A percentile compares a stretch with the other conserved stretches of the same genome.
Conservation (phyloP, 805 yeast genomes). For the Cyberlindnera saturnus region DNA sequence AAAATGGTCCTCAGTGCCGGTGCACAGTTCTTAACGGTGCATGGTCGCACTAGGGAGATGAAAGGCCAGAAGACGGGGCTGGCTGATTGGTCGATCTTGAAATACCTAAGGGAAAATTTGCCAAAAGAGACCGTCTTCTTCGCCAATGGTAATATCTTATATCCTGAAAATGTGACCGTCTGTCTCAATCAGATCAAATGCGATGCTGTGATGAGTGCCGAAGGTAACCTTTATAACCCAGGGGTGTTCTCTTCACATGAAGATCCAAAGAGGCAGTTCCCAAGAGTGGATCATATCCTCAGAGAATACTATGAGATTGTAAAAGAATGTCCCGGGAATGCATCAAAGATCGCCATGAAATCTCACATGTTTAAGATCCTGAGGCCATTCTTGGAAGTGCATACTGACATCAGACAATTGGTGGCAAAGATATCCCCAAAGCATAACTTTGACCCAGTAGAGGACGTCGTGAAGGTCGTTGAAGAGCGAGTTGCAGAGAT, state of each 20-base stretch:
- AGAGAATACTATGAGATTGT: conserved; percentile 89
- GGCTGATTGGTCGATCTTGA: conserved; percentile 86
- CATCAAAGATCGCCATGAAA: conserved; percentile 80
- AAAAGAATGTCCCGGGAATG: conserved; percentile 35
- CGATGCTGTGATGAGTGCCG: conserved; percentile 97
- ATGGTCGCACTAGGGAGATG: conserved; percentile 95
- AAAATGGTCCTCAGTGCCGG: conserved; percentile 86
- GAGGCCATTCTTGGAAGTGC: conserved; percentile 70
- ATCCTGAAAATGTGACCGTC: conserved; percentile 74
- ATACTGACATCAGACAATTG: conserved; percentile 70
- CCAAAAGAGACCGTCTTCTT: conserved; percentile 80
- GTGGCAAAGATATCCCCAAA: conserved; percentile 51
- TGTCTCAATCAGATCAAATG: conserved; percentile 60
- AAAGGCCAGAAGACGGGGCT: conserved; percentile 95
- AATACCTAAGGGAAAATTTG: conserved; percentile 69
- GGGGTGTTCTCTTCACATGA: conserved; percentile 63
- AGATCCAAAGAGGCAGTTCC: conserved; percentile 61
- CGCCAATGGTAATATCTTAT: conserved; percentile 92
- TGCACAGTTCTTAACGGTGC: conserved; percentile 91
- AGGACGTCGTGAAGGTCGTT: conserved; percentile 53
- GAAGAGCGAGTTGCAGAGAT: conserved; percentile 61
- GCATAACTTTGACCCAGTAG: conserved; percentile 43
- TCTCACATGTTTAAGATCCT: conserved; percentile 86
- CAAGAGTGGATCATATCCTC: conserved; percentile 76
- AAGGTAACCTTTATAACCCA: conserved; percentile 90